Evolutionary conservation across 2,329 filamentous ascomycete genomes (phyloP).

Genomic region (Penicillium freii): DNA sequence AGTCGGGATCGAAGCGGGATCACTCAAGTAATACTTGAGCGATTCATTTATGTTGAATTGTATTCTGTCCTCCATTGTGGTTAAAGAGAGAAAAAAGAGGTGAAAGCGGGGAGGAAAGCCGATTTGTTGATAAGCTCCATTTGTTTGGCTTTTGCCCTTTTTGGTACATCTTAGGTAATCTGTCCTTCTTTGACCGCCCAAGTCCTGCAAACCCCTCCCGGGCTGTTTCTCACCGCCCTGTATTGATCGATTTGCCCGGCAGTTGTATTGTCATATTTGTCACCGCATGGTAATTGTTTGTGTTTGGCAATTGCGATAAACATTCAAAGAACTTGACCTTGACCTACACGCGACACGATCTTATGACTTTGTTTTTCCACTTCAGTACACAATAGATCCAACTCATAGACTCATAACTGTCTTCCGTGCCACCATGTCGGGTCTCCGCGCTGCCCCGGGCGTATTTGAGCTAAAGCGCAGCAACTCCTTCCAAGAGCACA

Average conservation of each 20-base stretch:
- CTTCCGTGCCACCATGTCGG: constrained; percentile 25
- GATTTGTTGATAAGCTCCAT: constrained; percentile 20
- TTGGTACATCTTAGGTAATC: constrained; percentile 10
- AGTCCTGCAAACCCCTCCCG: background rate
- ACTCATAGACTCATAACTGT: background rate
- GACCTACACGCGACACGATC: background rate
- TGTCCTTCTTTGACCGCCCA: constrained; percentile 1
- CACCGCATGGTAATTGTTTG: constrained; percentile 4
- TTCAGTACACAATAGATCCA: background rate
- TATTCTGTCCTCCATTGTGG: constrained; percentile 62
- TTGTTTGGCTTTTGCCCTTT: constrained; percentile 33
- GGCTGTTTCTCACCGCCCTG: constrained; percentile 3
- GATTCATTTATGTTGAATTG: constrained; percentile 95
- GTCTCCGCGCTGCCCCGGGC: constrained; percentile 24
- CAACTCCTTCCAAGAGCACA: constrained; percentile 17
- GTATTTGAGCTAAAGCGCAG: constrained; percentile 27
- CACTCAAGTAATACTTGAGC: constrained; percentile 94
- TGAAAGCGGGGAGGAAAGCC: constrained; percentile 18
- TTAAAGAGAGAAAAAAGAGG: constrained; percentile 9
- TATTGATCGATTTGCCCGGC: background rate
- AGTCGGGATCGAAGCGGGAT: constrained; percentile 77
- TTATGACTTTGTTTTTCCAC: background rate
- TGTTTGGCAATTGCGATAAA: constrained; percentile 5
- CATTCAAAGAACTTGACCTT: background rate
- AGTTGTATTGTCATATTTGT: constrained; percentile 1